Base-by-base conservation (phyloP, 2,329 filamentous ascomycete genomes). In the Erysiphe pulchra region DNA sequence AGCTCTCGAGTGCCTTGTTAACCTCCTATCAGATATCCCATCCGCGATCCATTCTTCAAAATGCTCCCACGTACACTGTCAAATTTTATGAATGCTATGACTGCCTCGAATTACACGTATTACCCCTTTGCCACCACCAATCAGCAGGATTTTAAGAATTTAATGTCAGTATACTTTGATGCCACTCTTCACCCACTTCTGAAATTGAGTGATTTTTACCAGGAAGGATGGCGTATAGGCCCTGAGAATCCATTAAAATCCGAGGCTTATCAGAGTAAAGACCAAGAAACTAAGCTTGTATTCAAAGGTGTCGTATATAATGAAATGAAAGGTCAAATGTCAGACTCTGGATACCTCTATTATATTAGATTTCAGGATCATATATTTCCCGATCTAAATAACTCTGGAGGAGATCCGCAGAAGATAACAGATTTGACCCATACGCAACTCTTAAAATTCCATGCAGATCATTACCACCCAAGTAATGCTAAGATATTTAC, bases 51-150 rank as follows among this genome's bases (percentile, higher is more conserved):
- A 0, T 98, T 98, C 68, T 98, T 98, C 69, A 98, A 95, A 71
- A 98, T 98, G 90, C 72, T 98, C 24, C 90, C 90, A 18, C 77
- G 90, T 54, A 94, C 90, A 5, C 70, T 98, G n/a, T 94, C 90
- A 51, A 98, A 95, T 63, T 98, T 94, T 59, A 98, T 98, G 90
- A 98, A 98, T 61, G 90, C 90, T 49, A 93, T 95, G 59, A 98
- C 90, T 38, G 85, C 86, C 24, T 80, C 85, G 18, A 87, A 95
- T 57, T 86, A 98, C 60, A 98, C 90, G 11, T 92, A 84, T 53
- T 98, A 98, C 58, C 90, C 90, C 1, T 98, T 98, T 61, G 86
- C 90, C 47, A 98, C 90, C 2, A 98, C 90, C 20, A 98, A 98
- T 56, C 69, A 75, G 17, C 84, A 93, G 60, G 90, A 98, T 56